Evolutionary conservation across 176 grass and related monocot genomes (phyloP), one percentile per base, ranked within the genome.

Genomic region (Rhynchospora pubera): DNA sequence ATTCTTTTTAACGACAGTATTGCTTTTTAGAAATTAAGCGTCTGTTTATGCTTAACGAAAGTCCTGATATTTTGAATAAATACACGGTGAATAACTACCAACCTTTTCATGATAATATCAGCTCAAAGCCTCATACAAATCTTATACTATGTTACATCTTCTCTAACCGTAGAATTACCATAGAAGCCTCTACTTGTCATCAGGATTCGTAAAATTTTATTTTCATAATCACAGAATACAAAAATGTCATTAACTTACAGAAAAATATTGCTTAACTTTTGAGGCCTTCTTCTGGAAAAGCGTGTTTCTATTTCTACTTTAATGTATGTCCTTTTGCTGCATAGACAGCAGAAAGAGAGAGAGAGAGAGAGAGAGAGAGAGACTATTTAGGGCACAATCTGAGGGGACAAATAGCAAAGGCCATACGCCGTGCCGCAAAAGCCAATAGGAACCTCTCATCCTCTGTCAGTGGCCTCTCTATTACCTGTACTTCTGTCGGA

Each of bases 361-460:
- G 47, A 74, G 70, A 53, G 6, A 24, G n/a, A 74, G 70, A 19
- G 45, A 6, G 5, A 75, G 46, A 52, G 47, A 74, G 70, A 53
- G 6, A 24, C 26, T 84, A 85, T 75, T 99, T 99, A 2, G 96
- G 96, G 32, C 85, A 88, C 7, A 93, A 83, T 83, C 82, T 91
- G 79, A 99, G 79, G 50, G 91, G 92, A 80, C 92, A 99, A 68
- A 95, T 90, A 32, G 96, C 86, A 71, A 94, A 98, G 69, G 96
- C 92, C 87, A 95, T 95, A 15, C 82, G 90, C 8, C 96, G 85
- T 79, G 89, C 92, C 55, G 96, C 91, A 50, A 93, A 98, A 16
- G 92, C 96, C 79, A 95, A 15, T 47, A 84, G 87, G n/a, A 99
- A 99, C 12, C 96, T 82, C 61, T 93, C 91, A 1, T 95, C 92